phyloP scores from a whole-genome alignment of 176 grass and related monocot species.

The Dendrocalamus sinicus region DNA sequence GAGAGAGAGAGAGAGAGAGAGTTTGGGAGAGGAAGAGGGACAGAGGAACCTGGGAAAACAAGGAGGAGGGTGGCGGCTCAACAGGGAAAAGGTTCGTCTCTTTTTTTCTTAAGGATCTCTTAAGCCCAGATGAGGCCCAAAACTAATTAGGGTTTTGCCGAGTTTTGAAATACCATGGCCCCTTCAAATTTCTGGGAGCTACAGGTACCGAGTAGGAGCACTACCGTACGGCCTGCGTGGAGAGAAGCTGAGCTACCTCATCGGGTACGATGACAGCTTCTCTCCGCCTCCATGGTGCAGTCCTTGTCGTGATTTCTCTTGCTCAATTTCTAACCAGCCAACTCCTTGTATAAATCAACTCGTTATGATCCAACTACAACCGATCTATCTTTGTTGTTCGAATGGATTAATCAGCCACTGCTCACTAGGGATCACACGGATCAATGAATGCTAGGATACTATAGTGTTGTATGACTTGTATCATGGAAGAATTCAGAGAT shows the following conservation, averaged over 20 bases:
- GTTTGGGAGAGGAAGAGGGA: no score
- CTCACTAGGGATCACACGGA: conserved; percentile 5
- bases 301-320: conserved; percentile 37
- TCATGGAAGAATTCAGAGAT: background rate
- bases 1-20: no score
- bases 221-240: no score
- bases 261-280: conserved; percentile 65
- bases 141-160: no score
- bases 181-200: no score
- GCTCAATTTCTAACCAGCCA: background rate
- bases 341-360: background rate
- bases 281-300: conserved; percentile 51
- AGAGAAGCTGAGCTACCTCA: conserved; percentile 77
- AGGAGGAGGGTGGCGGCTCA: no score
- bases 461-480: background rate
- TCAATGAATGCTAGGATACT: background rate
- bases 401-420: background rate
- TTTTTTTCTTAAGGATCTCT: no score
- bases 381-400: background rate
- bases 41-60: no score
- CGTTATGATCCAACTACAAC: background rate
- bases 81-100: no score
- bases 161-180: no score
- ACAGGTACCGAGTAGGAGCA: no score
- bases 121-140: no score